A percentile compares a stretch with the other conserved stretches of the same genome.
Evolutionary conservation across 768 basidiomycete species (phyloP).

Genomic region (Pisolithus tinctorius): DNA sequence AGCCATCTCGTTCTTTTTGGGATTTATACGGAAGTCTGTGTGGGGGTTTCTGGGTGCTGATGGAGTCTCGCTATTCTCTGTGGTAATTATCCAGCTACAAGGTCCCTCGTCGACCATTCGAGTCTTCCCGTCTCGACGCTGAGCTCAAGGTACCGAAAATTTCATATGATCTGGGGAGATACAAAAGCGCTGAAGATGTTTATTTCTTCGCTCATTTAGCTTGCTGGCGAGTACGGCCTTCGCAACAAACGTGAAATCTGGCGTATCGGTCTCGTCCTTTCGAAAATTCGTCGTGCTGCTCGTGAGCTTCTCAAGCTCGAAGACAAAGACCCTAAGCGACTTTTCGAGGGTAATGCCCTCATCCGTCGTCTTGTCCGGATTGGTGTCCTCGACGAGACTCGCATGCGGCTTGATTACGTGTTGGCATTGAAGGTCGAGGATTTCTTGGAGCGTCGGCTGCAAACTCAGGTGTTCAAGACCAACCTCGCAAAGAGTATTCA

Average conservation of each 20-base stretch:
- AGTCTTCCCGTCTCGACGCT: slow-evolving; percentile 96
- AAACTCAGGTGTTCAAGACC: slow-evolving; percentile 99
- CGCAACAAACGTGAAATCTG: slow-evolving; percentile 99
- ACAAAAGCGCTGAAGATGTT: background rate
- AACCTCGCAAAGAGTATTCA: slow-evolving; percentile 98
- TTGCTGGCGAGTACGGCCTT: slow-evolving; percentile 99
- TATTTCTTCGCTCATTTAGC: slow-evolving; percentile 41
- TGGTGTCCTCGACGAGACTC: slow-evolving; percentile 97
- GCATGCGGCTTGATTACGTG: slow-evolving; percentile 99
- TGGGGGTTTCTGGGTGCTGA: slow-evolving; percentile 63
- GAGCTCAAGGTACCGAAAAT: slow-evolving; percentile 80
- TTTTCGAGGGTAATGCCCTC: slow-evolving; percentile 98
- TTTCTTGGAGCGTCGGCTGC: slow-evolving; percentile 98
- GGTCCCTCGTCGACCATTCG: slow-evolving; percentile 96
- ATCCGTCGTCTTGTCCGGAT: slow-evolving; percentile 97
- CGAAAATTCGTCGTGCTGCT: slow-evolving; percentile 99
- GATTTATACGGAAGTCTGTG: slow-evolving; percentile 55
- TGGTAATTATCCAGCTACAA: slow-evolving; percentile 73
- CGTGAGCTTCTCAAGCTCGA: slow-evolving; percentile 99
- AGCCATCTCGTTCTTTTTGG: slow-evolving; percentile 32
- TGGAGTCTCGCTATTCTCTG: slow-evolving; percentile 57
- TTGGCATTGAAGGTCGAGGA: slow-evolving; percentile 98
- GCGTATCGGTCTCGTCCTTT: slow-evolving; percentile 96
- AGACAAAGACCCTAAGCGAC: slow-evolving; percentile 98
- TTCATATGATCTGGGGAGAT: background rate